These are phyloP conservation scores for Pharus latifolius DNA, from an alignment of 176 grass and related monocot species.

Conservation along the genomic window DNA sequence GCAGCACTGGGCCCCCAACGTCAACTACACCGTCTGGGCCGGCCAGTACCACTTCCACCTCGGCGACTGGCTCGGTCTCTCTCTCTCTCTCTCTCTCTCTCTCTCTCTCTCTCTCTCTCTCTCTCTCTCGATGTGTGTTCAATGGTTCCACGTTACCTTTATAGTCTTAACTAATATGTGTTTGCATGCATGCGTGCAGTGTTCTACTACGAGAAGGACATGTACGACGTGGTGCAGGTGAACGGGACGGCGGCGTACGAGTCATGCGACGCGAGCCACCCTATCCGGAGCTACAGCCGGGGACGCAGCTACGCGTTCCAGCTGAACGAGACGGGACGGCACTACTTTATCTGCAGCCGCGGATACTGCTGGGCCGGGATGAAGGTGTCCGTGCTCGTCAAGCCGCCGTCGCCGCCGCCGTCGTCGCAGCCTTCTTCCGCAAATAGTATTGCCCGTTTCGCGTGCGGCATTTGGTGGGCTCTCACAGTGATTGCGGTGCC, in stretches of 20 bases:
- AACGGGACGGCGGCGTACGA: slow-evolving; percentile 38
- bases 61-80: slow-evolving; percentile 62
- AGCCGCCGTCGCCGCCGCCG: neutral
- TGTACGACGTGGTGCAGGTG: slow-evolving; percentile 71
- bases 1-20: slow-evolving; percentile 31
- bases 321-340: slow-evolving; percentile 35
- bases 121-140: no score
- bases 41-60: slow-evolving; percentile 50
- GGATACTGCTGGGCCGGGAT: slow-evolving; percentile 69
- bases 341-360: slow-evolving; percentile 83
- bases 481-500: no score
- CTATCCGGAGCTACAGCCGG: slow-evolving; percentile 39
- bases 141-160: no score
- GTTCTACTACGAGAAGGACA: slow-evolving; percentile 40
- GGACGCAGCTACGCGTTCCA: slow-evolving; percentile 40
- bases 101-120: neutral
- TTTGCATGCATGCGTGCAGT: slow-evolving; percentile 8
- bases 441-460: no score
- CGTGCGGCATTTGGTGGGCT: neutral
- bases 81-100: no score
- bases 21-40: slow-evolving; percentile 60
- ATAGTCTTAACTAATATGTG: no score
- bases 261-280: slow-evolving; percentile 32
- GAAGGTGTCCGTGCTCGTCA: slow-evolving; percentile 47
- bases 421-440: neutral